Conservation (phyloP, 2,329 filamentous ascomycete species). For the Tympanopsis confertula region DNA sequence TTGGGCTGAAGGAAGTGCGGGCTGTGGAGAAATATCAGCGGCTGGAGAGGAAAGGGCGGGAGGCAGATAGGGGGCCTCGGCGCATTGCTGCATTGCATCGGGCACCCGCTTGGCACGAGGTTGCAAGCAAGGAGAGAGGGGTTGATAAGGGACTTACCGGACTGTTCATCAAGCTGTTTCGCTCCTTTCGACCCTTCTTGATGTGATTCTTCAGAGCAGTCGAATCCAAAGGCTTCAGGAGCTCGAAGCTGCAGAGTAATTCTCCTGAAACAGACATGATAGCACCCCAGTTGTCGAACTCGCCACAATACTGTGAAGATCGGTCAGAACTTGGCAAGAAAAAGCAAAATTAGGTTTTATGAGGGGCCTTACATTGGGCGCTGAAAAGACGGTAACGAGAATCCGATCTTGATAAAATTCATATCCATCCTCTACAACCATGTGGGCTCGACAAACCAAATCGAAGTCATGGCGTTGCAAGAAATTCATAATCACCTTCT, state of each 20-base stretch:
- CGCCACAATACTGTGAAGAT: conserved; percentile 48
- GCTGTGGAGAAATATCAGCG: neutral
- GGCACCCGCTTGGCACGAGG: neutral
- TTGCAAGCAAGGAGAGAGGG: neutral
- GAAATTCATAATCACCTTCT: conserved; percentile 96
- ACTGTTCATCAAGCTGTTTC: neutral
- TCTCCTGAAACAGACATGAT: conserved; percentile 62
- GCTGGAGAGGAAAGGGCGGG: neutral
- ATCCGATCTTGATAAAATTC: conserved; percentile 97
- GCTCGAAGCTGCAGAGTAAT: conserved; percentile 58
- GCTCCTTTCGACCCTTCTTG: conserved; percentile 40
- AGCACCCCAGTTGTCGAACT: conserved; percentile 65
- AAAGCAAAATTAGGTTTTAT: neutral
- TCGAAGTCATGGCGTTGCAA: conserved; percentile 92
- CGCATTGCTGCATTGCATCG: no score
- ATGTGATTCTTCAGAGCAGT: conserved; percentile 60
- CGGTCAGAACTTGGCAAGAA: neutral
- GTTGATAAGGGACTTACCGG: neutral
- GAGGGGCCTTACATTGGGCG: conserved; percentile 71
- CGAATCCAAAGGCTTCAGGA: conserved; percentile 59
- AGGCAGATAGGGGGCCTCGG: neutral
- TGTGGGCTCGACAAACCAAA: conserved; percentile 90
- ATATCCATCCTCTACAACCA: conserved; percentile 98
- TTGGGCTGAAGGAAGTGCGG: neutral
- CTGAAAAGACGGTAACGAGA: conserved; percentile 91